These are phyloP conservation scores for Cyclanthera cordifolia DNA, from an alignment of 306 rosid species.

Conservation along the genomic window DNA sequence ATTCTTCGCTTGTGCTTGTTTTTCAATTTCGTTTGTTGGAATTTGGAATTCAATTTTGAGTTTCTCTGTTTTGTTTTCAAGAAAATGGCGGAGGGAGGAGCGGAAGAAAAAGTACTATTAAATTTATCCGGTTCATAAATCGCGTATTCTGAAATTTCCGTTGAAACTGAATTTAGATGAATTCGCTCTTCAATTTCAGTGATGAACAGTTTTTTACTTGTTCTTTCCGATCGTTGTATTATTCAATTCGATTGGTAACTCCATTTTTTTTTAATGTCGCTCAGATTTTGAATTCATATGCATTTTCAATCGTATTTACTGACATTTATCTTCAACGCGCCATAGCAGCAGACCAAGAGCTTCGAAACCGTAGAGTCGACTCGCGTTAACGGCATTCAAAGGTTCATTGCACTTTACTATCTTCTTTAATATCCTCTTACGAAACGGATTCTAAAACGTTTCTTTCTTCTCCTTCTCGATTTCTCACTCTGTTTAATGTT, in stretches of 20 bases:
- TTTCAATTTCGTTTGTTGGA: neutral
- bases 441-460: constrained; percentile 16
- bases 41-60: neutral
- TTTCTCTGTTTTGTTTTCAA: constrained; percentile 9
- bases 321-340: constrained; percentile 17
- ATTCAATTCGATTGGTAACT: neutral
- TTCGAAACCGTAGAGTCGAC: constrained; percentile 40
- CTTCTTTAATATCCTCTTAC: constrained; percentile 9
- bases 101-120: too few relatives aligned
- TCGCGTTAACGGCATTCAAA: constrained; percentile 26
- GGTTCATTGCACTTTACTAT: constrained; percentile 25
- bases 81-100: too few relatives aligned
- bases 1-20: neutral
- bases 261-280: neutral
- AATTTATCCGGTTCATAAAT: neutral
- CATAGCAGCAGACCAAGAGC: constrained; percentile 34
- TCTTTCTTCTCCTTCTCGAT: constrained; percentile 1
- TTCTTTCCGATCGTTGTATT: neutral
- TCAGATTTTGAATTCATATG: neutral
- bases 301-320: constrained; percentile 9
- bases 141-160: neutral
- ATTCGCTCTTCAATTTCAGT: neutral
- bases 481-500: neutral
- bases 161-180: neutral
- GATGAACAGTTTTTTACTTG: neutral